Conservation (phyloP, 192 early-diverging fungal species). For the Paraglomus occultum region DNA sequence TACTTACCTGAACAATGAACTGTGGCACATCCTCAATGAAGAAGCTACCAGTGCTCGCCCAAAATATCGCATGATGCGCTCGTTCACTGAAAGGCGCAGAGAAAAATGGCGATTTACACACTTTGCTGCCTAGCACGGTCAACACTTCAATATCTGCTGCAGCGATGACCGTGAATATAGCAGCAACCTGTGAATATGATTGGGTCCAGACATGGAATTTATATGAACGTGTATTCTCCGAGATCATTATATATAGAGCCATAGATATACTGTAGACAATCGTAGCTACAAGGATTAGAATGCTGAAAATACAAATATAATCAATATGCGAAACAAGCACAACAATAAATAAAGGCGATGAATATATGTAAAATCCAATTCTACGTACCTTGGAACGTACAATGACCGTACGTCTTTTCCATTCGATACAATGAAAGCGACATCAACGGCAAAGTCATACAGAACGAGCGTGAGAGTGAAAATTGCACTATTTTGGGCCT, state of each 20-base stretch:
- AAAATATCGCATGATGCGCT: background rate
- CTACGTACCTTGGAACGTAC: background rate
- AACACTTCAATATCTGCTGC: background rate
- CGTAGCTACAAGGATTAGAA: background rate
- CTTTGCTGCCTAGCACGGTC: background rate
- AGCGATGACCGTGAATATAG: background rate
- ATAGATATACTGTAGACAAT: background rate
- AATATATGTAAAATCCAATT: background rate
- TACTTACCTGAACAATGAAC: slow-evolving; percentile 14
- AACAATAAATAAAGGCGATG: no score
- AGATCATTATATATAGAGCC: background rate
- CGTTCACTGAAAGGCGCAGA: background rate
- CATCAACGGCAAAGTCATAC: no score
- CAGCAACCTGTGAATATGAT: background rate
- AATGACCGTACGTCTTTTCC: background rate
- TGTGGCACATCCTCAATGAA: slow-evolving; percentile 20
- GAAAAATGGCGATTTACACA: background rate
- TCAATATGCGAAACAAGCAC: no score
- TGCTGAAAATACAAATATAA: background rate
- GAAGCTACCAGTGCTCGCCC: background rate
- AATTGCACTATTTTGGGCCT: no score
- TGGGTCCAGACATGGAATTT: background rate
- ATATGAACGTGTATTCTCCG: background rate
- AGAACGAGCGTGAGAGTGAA: no score
- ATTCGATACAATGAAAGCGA: no score